Evolutionary conservation across 2,329 filamentous ascomycete genomes (phyloP), one percentile per base, ranked within the genome.

Genomic region (Colletotrichum paranaense): DNA sequence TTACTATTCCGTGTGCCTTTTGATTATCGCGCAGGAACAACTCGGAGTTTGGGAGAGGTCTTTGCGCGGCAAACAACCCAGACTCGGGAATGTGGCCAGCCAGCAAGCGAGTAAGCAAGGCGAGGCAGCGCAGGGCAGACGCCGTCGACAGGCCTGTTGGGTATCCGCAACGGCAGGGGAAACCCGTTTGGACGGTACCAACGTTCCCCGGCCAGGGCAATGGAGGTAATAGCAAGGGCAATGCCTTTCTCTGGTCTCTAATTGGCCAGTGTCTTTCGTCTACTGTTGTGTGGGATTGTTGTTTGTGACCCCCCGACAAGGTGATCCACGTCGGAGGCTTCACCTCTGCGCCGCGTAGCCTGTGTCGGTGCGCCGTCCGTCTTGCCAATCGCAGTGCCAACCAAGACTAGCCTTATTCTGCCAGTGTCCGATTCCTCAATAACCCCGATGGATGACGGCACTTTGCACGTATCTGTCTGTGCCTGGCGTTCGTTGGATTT

Each of bases 291-390:
- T 59, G 55, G 56, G 46, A 49, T 70, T 42, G 62, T 19, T 32
- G 42, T 57, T 49, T 72, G 46, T 32, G 12, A 49, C 42, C 6
- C 56, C 42, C 65, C 58, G 65, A 68, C 69, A 72, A 63, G 65
- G 69, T 52, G 56, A 72, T 63, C 58, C 65, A 68, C 65, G 69
- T 63, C 65, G 69, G 64, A 62, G 26, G 19, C 59, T 56, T 46
- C 56, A 52, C 49, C 66, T 63, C 42, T 62, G 49, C 16, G 32
- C 16, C 24, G 42, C 22, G 46, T 67, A n/a, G 16, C 19, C 35
- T 67, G 11, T 68, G 26, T 42, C 46, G 53, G 22, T 57, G 32
- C 28, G 28, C 28, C 28, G 42, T 62, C 60, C 26, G 60, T 46
- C 35, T 42, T 46, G 58, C 38, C 28, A 19, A 62, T 52, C 38